Base-by-base conservation (phyloP, 1,139 yeast species). In the Zygosaccharomyces sapae region DNA sequence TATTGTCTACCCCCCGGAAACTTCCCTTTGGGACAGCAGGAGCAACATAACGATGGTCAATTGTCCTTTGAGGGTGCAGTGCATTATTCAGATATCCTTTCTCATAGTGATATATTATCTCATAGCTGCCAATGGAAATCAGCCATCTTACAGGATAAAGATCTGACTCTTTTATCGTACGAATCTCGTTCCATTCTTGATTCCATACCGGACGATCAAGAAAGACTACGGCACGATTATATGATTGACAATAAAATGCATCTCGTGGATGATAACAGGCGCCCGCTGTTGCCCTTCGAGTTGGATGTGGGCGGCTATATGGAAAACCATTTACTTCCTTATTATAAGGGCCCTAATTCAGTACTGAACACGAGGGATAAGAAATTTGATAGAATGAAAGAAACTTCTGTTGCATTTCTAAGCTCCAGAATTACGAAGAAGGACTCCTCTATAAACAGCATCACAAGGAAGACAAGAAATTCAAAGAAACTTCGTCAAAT, bases 21-120 rank as follows among this genome's bases (percentile, higher is more conserved):
- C 3, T 39, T 44, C n/a, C 30, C 43, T n/a, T 38, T 41, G 12
- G 31, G 41, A 33, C 12, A 33, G 4, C 31, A 38, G 9, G 29
- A 41, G 1, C 38, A 36, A 8, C 35, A 35, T 4, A 37, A 24
- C 10, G 41, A 18, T 18, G 6, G 19, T 39, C 9, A 33, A 45
- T 4, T 30, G 20, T 12, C 38, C 29, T 9, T 58, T 20, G 41
- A 45, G 4, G 49, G 50, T 3, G 25, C 58, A 7, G 47, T 64
- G 1, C 29, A 48, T 1, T 38, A 56, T 4, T 40, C 69, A 2
- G 80, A 78, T 7, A 35, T 64, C 1, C 51, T 66, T 4, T 77
- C 83, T 0, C 41, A 55, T 5, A 56, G 71, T 1, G 81, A 79
- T 55, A 53, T 73, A 1, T 57, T 78, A 9, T 58, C 61, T 2